Percentiles rank a stretch among this genome's conserved stretches.
Conservation (phyloP, 306 rosid genomes). For the Fragaria ananassa region DNA sequence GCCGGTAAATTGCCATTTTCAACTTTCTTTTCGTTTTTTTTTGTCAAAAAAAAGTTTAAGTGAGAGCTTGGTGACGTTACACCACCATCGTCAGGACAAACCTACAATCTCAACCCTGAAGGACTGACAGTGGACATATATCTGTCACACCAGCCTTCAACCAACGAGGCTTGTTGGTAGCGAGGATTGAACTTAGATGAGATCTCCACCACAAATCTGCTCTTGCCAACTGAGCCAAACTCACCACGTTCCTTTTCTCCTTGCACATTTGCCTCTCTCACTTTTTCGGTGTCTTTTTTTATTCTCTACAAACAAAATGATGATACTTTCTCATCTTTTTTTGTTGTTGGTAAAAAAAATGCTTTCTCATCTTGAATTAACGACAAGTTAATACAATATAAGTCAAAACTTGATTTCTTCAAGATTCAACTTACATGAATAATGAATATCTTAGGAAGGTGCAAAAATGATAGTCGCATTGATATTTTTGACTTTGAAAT, state of each 20-base stretch:
- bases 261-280: conserved; percentile 35
- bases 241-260: conserved; percentile 27
- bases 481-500: background rate
- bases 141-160: no score
- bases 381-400: background rate
- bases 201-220: no score
- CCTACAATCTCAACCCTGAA: no score
- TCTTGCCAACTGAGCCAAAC: no score
- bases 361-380: background rate
- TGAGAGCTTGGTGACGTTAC: no score
- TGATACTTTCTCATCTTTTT: background rate
- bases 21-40: conserved; percentile 43
- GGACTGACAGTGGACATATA: no score
- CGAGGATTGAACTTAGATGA: no score
- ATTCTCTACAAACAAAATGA: background rate
- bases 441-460: background rate
- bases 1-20: conserved; percentile 76
- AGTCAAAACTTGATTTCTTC: background rate
- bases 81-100: no score
- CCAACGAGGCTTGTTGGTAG: no score
- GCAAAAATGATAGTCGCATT: background rate
- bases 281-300: background rate
- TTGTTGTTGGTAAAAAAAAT: no score
- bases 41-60: no score
- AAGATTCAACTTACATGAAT: background rate